A percentile compares a stretch with the other conserved stretches of the same genome.
These are phyloP conservation scores for Seiridium cupressi DNA, from an alignment of 2,329 filamentous ascomycete genomes.

Conservation along the genomic window DNA sequence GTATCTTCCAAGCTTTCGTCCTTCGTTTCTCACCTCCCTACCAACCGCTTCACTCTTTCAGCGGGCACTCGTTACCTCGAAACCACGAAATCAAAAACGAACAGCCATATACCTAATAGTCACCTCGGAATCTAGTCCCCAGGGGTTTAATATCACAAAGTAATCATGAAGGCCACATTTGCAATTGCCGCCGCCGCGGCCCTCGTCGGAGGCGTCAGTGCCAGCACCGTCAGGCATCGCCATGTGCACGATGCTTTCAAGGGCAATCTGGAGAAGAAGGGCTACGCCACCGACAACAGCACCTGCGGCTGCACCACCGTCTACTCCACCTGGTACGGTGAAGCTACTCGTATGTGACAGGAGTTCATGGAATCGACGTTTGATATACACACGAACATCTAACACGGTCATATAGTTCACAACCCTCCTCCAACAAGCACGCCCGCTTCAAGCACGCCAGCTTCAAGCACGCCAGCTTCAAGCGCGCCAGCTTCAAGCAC, in stretches of 20 bases:
- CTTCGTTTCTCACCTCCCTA: constrained; percentile 43
- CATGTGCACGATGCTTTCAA: constrained; percentile 59
- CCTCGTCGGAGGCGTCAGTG: constrained; percentile 54
- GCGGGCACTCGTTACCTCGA: constrained; percentile 74
- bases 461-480: constrained; percentile 11
- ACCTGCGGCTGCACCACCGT: constrained; percentile 72
- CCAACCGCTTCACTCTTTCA: constrained; percentile 84
- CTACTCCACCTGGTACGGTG: constrained; percentile 68
- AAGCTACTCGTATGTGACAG: constrained; percentile 57
- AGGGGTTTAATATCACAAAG: constrained; percentile 14
- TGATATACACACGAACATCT: constrained; percentile 11
- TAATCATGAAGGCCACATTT: constrained; percentile 73
- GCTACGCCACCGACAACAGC: constrained; percentile 35
- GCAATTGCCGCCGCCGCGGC: constrained; percentile 64
- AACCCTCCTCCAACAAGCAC: constrained; percentile 29
- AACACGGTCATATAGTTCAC: constrained; percentile 34
- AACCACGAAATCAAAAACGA: constrained; percentile 1
- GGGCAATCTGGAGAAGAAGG: constrained; percentile 43
- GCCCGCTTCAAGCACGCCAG: background rate
- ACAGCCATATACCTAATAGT: constrained; percentile 25
- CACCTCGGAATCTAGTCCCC: constrained; percentile 9
- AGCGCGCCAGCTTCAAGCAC: constrained; percentile 1
- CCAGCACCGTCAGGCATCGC: constrained; percentile 55
- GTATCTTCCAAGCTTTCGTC: constrained; percentile 46
- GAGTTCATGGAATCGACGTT: background rate